Conservation (phyloP, 2,329 filamentous ascomycete species). For the Calycina marina region DNA sequence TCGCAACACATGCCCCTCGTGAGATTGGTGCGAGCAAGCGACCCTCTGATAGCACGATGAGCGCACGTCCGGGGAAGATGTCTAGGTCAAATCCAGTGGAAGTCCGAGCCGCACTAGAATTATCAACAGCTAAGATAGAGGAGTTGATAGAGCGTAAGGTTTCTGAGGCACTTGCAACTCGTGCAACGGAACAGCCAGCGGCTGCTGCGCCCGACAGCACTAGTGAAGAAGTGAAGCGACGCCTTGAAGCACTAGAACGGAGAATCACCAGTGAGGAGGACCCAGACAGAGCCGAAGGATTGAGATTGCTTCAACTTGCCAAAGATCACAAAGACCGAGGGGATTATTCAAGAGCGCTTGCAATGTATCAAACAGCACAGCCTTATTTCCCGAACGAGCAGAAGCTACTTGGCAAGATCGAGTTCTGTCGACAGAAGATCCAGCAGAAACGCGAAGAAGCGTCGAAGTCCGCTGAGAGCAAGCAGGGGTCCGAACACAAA, state of each 20-base stretch:
- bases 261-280: conserved; percentile 55
- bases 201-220: conserved; percentile 33
- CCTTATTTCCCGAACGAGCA: conserved; percentile 77
- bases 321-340: conserved; percentile 79
- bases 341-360: conserved; percentile 62
- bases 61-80: conserved; percentile 33
- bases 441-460: conserved; percentile 22
- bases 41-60: conserved; percentile 17
- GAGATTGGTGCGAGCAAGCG: conserved; percentile 23
- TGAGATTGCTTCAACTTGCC: conserved; percentile 79
- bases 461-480: conserved; percentile 2
- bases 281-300: conserved; percentile 63
- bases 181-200: conserved; percentile 42
- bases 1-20: conserved; percentile 12
- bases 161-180: conserved; percentile 72
- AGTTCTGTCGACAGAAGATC: conserved; percentile 41
- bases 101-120: conserved; percentile 23
- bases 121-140: conserved; percentile 67
- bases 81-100: conserved; percentile 22
- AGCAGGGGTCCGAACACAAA: conserved; percentile 8
- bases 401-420: conserved; percentile 60
- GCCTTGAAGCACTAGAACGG: conserved; percentile 72
- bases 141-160: conserved; percentile 88
- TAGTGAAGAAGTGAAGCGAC: conserved; percentile 63
- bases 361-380: conserved; percentile 74